Evolutionary conservation across 2,329 filamentous ascomycete species (phyloP).

Genomic region (Penicillium frequentans): DNA sequence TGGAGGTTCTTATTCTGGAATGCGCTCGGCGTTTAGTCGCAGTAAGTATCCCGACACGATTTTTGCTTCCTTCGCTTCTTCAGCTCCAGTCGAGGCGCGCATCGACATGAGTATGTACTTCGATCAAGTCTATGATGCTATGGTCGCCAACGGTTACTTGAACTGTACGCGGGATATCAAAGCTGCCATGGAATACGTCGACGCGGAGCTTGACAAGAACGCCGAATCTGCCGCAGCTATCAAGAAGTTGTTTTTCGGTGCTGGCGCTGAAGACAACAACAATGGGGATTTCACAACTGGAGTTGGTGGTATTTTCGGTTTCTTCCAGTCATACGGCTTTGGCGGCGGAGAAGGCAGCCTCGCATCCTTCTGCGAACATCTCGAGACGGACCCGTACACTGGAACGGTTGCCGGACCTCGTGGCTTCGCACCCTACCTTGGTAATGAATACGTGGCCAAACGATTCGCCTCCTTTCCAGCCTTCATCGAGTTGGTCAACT

Average conservation of each 20-base stretch:
- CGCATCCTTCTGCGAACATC: conserved; percentile 47
- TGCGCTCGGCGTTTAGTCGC: conserved; percentile 46
- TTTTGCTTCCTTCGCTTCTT: conserved; percentile 43
- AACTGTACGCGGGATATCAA: conserved; percentile 54
- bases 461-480: conserved; percentile 44
- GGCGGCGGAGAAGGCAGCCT: conserved; percentile 38
- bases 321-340: conserved; percentile 48
- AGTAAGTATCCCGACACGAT: conserved; percentile 44
- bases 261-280: conserved; percentile 46
- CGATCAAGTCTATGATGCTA: conserved; percentile 50
- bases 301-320: conserved; percentile 40
- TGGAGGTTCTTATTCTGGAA: conserved; percentile 49
- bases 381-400: conserved; percentile 45
- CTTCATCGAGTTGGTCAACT: conserved; percentile 41
- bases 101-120: conserved; percentile 54
- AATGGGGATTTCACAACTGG: conserved; percentile 51
- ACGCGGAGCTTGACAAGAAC: conserved; percentile 43
- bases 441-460: conserved; percentile 42
- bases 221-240: conserved; percentile 37
- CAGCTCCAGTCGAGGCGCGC: conserved; percentile 48
- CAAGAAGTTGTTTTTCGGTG: conserved; percentile 51
- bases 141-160: conserved; percentile 50
- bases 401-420: conserved; percentile 36
- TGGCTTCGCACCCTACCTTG: conserved; percentile 44
- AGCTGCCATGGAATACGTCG: conserved; percentile 51